phyloP scores from a whole-genome alignment of 1,139 yeast genomes.

The Kluyveromyces marxianus region DNA sequence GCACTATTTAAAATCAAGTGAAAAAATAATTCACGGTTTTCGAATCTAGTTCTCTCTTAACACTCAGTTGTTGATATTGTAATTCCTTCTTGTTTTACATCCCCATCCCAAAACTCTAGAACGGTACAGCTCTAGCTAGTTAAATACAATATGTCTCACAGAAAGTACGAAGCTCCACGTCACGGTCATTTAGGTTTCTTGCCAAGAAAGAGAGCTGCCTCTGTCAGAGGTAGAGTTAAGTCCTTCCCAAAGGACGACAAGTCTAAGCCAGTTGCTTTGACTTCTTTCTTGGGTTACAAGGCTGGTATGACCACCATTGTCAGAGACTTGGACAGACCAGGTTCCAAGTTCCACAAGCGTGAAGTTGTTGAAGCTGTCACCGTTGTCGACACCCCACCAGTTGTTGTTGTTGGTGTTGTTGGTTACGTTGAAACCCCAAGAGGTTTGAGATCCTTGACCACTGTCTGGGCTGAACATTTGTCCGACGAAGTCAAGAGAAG shows the following conservation, averaged over 20 bases:
- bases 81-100: neutral
- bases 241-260: constrained; percentile 99
- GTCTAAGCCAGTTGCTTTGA: constrained; percentile 97
- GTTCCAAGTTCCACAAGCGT: constrained; percentile 99
- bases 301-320: constrained; percentile 99
- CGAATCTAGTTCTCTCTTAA: too few relatives aligned
- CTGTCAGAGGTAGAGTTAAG: constrained; percentile 98
- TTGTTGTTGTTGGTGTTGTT: constrained; percentile 98
- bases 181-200: constrained; percentile 99
- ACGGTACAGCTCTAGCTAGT: constrained; percentile 2
- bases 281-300: constrained; percentile 97
- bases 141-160: constrained; percentile 79
- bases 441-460: constrained; percentile 98
- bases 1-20: too few relatives aligned
- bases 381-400: constrained; percentile 98
- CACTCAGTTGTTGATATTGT: too few relatives aligned
- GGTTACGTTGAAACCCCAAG: constrained; percentile 99
- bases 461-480: constrained; percentile 99
- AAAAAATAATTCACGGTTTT: too few relatives aligned
- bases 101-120: constrained; percentile 5
- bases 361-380: constrained; percentile 99
- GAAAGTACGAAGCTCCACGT: constrained; percentile 99
- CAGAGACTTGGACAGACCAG: constrained; percentile 99
- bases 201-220: constrained; percentile 99
- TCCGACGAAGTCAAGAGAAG: constrained; percentile 99